Evolutionary conservation across 108 stramenopile genomes (phyloP).

Genomic region (Skeletonema grethae): DNA sequence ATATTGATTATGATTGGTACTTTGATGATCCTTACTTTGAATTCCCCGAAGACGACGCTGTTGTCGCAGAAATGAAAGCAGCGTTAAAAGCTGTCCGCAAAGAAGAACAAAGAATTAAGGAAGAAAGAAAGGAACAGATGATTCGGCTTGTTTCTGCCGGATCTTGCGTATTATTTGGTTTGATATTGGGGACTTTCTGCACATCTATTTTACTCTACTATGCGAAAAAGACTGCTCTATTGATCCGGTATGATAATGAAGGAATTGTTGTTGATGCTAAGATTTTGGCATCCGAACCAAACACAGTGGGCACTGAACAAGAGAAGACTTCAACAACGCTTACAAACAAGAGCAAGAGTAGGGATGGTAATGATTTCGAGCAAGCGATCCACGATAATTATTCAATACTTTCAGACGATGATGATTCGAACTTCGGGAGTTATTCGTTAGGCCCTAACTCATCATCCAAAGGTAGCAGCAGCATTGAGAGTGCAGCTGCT

Average conservation of each 20-base stretch:
- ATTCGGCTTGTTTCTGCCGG: neutral
- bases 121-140: neutral
- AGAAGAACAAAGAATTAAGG: slow-evolving; percentile 1
- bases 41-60: neutral
- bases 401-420: neutral
- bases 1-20: neutral
- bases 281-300: slow-evolving; percentile 16
- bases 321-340: neutral
- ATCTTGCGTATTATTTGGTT: neutral
- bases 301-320: neutral
- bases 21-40: neutral
- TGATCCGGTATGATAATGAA: slow-evolving; percentile 11
- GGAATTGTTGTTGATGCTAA: slow-evolving; percentile 11
- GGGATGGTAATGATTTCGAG: neutral
- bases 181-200: slow-evolving; percentile 9
- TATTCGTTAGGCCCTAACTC: neutral
- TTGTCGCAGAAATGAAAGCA: neutral
- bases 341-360: slow-evolving; percentile 3
- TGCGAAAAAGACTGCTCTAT: slow-evolving; percentile 4
- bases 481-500: neutral
- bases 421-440: neutral
- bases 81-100: neutral
- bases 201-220: slow-evolving; percentile 12
- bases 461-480: slow-evolving; percentile 1
- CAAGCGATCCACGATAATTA: slow-evolving; percentile 1